Percentiles rank a stretch among this genome's conserved stretches.
Conservation (phyloP, 1,139 yeast species). For the Geotrichum restrictum region DNA sequence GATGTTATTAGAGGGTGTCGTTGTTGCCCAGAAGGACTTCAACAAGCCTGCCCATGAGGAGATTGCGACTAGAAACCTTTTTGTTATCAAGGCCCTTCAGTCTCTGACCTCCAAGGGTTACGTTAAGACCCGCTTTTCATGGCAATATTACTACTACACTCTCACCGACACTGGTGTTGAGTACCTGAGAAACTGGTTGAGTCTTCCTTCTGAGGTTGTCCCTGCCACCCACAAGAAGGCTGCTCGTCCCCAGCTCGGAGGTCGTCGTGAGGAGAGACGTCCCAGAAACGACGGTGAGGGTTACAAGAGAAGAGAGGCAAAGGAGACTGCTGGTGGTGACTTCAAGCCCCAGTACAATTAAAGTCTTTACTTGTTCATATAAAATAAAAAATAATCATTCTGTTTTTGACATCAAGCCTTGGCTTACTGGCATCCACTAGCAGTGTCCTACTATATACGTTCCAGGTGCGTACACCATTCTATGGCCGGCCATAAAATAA, state of each 20-base stretch:
- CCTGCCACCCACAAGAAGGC: slow-evolving; percentile 98
- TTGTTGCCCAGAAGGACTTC: slow-evolving; percentile 98
- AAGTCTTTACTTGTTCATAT: slow-evolving; percentile 2
- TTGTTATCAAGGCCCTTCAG: slow-evolving; percentile 98
- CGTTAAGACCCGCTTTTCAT: slow-evolving; percentile 99
- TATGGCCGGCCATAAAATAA: too few relatives aligned
- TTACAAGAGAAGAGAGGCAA: slow-evolving; percentile 44
- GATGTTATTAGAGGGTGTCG: slow-evolving; percentile 76
- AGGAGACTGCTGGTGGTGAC: slow-evolving; percentile 38
- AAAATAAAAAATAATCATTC: slow-evolving; percentile 2
- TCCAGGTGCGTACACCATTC: too few relatives aligned
- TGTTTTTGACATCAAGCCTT: neutral
- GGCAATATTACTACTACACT: slow-evolving; percentile 99
- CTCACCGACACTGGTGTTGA: slow-evolving; percentile 99
- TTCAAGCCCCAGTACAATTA: slow-evolving; percentile 36
- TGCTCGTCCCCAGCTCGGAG: slow-evolving; percentile 74
- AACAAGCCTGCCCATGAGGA: slow-evolving; percentile 97
- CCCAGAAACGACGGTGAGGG: slow-evolving; percentile 40
- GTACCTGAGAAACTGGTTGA: slow-evolving; percentile 96
- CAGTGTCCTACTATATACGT: too few relatives aligned
- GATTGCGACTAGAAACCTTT: slow-evolving; percentile 95
- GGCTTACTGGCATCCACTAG: neutral
- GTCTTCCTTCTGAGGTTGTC: slow-evolving; percentile 97
- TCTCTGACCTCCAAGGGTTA: slow-evolving; percentile 97
- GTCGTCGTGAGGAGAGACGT: slow-evolving; percentile 35